A percentile compares a stretch with the other conserved stretches of the same genome.
Evolutionary conservation across 345 rosid genomes (phyloP).

Genomic region (Lepidium sativum): DNA sequence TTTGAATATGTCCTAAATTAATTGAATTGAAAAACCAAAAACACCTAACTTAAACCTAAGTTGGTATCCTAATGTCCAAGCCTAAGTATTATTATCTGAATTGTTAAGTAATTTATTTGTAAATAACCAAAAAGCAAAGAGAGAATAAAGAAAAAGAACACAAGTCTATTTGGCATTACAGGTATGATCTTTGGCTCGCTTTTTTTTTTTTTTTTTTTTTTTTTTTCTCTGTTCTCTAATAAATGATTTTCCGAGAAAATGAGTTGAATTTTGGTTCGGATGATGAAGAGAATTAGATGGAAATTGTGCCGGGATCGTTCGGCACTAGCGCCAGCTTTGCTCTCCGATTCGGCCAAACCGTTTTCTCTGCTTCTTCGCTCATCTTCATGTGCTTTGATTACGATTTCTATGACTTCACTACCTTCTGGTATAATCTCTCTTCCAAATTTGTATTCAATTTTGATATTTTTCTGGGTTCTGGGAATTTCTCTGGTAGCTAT

Average conservation of each 20-base stretch:
- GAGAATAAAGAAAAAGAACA: too few relatives aligned
- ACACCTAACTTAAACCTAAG: too few relatives aligned
- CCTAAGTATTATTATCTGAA: too few relatives aligned
- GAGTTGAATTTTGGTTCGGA: slow-evolving; percentile 11
- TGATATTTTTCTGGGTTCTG: neutral
- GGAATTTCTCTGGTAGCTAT: neutral
- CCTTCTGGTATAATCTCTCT: slow-evolving; percentile 45
- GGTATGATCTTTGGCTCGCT: slow-evolving; percentile 2
- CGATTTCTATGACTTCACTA: slow-evolving; percentile 41
- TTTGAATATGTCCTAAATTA: too few relatives aligned
- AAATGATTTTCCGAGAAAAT: neutral
- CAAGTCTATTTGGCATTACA: slow-evolving; percentile 22
- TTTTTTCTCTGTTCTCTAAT: too few relatives aligned
- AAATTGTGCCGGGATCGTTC: slow-evolving; percentile 30
- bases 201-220: neutral
- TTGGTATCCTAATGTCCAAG: too few relatives aligned
- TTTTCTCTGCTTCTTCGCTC: slow-evolving; percentile 47
- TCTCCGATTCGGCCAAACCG: slow-evolving; percentile 53
- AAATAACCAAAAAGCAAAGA: neutral
- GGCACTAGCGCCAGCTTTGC: slow-evolving; percentile 68
- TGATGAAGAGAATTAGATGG: slow-evolving; percentile 22
- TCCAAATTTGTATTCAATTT: neutral
- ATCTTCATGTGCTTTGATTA: slow-evolving; percentile 48
- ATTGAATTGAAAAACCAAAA: too few relatives aligned
- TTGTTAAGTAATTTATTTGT: neutral